A percentile compares a stretch with the other conserved stretches of the same genome.
Evolutionary conservation across 2,329 filamentous ascomycete genomes (phyloP).

Genomic region (Calonectria naviculata): DNA sequence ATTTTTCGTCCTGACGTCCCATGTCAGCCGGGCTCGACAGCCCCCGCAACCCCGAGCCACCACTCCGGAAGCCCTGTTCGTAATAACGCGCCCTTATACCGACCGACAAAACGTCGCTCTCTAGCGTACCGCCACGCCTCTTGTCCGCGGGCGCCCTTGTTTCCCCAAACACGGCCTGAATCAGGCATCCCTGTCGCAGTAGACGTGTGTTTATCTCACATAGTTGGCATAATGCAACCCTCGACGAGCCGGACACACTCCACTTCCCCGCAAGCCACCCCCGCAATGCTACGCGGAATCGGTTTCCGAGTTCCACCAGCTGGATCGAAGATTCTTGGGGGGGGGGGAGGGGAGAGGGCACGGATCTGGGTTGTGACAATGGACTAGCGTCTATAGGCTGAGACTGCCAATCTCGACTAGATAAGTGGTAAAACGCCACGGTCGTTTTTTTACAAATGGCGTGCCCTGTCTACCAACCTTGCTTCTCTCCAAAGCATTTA

Average conservation of each 20-base stretch:
- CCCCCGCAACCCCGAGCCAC: background rate
- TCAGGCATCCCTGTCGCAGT: slow-evolving; percentile 1
- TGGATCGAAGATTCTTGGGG: background rate
- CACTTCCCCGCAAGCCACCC: slow-evolving; percentile 22
- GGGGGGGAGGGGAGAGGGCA: background rate
- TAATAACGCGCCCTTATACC: background rate
- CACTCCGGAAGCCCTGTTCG: background rate
- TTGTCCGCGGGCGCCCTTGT: background rate
- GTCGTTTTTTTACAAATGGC: background rate
- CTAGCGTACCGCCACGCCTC: background rate
- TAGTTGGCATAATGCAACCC: background rate
- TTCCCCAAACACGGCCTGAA: background rate
- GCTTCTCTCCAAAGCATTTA: background rate
- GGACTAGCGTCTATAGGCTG: background rate
- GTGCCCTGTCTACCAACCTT: background rate
- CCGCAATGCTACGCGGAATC: slow-evolving; percentile 22
- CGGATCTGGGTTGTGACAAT: slow-evolving; percentile 4
- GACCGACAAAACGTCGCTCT: background rate
- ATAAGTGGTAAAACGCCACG: background rate
- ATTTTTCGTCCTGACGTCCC: background rate
- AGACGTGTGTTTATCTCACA: slow-evolving; percentile 3
- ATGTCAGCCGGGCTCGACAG: background rate
- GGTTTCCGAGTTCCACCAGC: slow-evolving; percentile 20
- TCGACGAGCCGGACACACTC: background rate
- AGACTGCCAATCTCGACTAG: background rate